Evolutionary conservation across 345 rosid genomes (phyloP).

Genomic region (Microcos paniculata): DNA sequence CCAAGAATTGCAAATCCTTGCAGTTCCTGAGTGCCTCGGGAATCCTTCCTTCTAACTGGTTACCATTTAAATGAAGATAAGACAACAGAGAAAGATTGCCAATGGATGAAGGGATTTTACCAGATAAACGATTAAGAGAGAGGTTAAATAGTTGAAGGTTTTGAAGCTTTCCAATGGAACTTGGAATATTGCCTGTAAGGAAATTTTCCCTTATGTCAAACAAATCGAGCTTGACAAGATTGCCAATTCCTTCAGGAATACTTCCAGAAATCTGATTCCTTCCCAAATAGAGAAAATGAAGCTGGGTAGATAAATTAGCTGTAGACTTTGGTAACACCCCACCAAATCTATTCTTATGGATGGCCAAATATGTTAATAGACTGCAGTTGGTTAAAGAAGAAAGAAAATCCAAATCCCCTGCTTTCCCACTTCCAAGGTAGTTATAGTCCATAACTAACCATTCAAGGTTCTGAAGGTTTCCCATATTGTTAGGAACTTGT

Average conservation of each 20-base stretch:
- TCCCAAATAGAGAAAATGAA: background rate
- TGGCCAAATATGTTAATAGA: background rate
- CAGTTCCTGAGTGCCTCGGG: background rate
- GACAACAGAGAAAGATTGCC: slow-evolving; percentile 5
- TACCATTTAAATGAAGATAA: background rate
- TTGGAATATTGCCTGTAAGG: background rate
- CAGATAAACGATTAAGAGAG: background rate
- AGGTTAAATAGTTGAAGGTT: slow-evolving; percentile 1
- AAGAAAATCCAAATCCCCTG: slow-evolving; percentile 15
- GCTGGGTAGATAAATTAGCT: slow-evolving; percentile 7
- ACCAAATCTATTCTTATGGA: background rate
- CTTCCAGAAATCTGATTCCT: slow-evolving; percentile 9
- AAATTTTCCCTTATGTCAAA: background rate
- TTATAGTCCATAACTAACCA: background rate
- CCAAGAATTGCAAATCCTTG: background rate
- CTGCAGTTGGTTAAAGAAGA: slow-evolving; percentile 11
- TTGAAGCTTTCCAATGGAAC: background rate
- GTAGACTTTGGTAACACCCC: slow-evolving; percentile 3
- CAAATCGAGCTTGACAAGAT: background rate
- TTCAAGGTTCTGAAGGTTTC: slow-evolving; percentile 14
- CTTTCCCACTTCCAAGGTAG: background rate
- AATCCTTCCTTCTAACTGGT: background rate
- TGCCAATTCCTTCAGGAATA: slow-evolving; percentile 16
- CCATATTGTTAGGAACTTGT: slow-evolving; percentile 16
- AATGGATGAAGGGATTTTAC: slow-evolving; percentile 21